phyloP scores from a whole-genome alignment of 768 basidiomycete species.

The Udeniomyces megalosporus region DNA sequence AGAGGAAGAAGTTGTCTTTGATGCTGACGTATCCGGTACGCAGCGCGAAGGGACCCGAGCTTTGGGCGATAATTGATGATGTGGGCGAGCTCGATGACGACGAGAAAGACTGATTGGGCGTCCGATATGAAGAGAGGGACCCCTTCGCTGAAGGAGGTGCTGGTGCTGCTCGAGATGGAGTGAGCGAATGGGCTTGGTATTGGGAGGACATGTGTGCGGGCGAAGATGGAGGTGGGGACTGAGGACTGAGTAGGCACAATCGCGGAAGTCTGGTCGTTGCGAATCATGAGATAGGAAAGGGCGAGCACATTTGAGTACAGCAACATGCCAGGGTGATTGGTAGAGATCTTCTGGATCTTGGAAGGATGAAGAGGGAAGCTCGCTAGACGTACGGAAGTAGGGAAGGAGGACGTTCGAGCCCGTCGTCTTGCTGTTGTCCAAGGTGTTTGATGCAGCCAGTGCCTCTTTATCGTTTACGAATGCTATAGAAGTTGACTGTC shows the following conservation, averaged over 20 bases:
- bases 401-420: background rate
- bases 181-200: background rate
- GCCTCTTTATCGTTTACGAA: no score
- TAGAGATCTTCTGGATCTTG: background rate
- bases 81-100: background rate
- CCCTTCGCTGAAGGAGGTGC: slow-evolving; percentile 3
- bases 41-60: background rate
- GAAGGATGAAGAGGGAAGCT: background rate
- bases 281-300: no score
- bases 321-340: background rate
- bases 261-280: no score
- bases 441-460: no score
- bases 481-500: no score
- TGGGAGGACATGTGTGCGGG: background rate
- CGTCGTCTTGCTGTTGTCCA: no score
- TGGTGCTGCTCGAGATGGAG: slow-evolving; percentile 11
- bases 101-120: background rate
- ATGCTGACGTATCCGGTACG: slow-evolving; percentile 52
- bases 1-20: slow-evolving; percentile 86
- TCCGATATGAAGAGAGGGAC: background rate
- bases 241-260: no score
- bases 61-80: background rate
- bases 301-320: no score
- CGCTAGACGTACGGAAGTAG: background rate
- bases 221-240: background rate